phyloP scores from a whole-genome alignment of 495 filamentous ascomycete species.

The Cercophora sp. region DNA sequence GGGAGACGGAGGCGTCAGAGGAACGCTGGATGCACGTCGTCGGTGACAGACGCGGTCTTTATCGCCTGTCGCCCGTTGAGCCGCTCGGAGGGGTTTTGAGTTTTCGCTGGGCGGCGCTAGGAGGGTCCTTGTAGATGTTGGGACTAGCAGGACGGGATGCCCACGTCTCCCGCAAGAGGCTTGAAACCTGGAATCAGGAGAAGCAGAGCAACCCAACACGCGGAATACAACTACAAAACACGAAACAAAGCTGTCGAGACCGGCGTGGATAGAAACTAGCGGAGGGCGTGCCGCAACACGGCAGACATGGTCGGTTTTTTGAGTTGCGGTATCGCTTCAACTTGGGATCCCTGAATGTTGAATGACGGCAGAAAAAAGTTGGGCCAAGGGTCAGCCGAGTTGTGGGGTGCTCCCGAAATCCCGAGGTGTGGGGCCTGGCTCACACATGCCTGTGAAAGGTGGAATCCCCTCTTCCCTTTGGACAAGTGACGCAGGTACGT shows the following conservation, averaged over 20 bases:
- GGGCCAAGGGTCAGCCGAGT: neutral
- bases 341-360: neutral
- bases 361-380: conserved; percentile 10
- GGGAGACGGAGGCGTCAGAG: neutral
- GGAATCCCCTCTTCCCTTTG: too few relatives aligned
- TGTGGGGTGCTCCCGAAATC: conserved; percentile 2
- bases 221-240: too few relatives aligned
- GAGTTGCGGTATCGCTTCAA: neutral
- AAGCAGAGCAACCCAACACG: too few relatives aligned
- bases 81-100: conserved; percentile 1
- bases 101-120: conserved; percentile 2
- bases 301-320: neutral
- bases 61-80: neutral
- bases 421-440: conserved; percentile 1
- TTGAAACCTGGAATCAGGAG: too few relatives aligned
- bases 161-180: neutral
- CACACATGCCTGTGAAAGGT: neutral
- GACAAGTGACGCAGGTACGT: neutral
- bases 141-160: neutral
- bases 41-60: neutral
- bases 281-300: neutral
- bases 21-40: neutral
- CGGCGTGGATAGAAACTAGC: neutral
- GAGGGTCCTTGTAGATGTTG: conserved; percentile 3
- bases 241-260: too few relatives aligned